phyloP scores from a whole-genome alignment of 2,329 filamentous ascomycete species.

The Conoideocrella luteorostrata region DNA sequence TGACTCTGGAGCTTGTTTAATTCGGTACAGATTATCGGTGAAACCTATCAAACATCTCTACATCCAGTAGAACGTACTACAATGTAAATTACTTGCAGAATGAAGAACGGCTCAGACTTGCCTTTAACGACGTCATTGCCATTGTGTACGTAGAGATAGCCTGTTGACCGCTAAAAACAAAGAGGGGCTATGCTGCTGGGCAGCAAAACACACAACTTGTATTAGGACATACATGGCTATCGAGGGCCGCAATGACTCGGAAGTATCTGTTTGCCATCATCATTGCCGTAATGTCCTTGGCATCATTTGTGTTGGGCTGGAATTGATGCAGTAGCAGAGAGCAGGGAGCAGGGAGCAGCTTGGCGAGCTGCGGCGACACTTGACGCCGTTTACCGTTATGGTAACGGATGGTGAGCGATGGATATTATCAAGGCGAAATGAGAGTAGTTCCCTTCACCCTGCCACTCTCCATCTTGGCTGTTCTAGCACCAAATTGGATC shows the following conservation, averaged over 20 bases:
- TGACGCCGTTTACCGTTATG: neutral
- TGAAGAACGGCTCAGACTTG: conserved; percentile 52
- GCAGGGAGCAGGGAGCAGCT: neutral
- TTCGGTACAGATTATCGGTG: too few species aligned
- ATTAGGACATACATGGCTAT: neutral
- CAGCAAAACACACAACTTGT: conserved; percentile 41
- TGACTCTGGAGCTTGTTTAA: too few species aligned
- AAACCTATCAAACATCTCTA: too few species aligned
- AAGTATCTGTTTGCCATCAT: conserved; percentile 70
- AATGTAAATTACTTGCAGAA: too few species aligned
- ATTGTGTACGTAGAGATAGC: conserved; percentile 13
- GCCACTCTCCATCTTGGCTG: conserved; percentile 73
- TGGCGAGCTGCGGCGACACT: neutral
- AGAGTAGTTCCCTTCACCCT: conserved; percentile 63
- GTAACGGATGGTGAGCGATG: neutral
- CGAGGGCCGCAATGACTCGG: conserved; percentile 45
- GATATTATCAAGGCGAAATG: conserved; percentile 34
- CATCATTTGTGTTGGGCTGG: too few species aligned
- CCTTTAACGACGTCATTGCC: conserved; percentile 52
- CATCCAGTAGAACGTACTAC: too few species aligned
- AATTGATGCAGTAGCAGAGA: too few species aligned
- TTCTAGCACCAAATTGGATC: conserved; percentile 79
- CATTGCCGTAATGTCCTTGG: too few species aligned
- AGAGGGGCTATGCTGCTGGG: conserved; percentile 38
- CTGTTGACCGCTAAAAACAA: neutral